A percentile compares a stretch with the other conserved stretches of the same genome.
Evolutionary conservation across 2,329 filamentous ascomycete species (phyloP).

Genomic region (Venturia oleaginea): DNA sequence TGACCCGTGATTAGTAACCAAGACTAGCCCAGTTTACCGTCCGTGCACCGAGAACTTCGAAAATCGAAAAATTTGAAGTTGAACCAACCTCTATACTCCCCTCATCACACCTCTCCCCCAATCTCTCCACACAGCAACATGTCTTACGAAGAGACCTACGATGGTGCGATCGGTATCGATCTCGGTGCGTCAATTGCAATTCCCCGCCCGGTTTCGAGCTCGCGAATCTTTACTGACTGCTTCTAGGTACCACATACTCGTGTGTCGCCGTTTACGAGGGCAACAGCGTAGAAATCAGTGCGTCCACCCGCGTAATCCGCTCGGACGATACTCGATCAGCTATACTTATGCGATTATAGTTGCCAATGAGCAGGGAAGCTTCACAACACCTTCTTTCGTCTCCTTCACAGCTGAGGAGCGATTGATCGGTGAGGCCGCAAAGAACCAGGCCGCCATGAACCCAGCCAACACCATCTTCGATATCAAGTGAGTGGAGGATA

Average conservation of each 20-base stretch:
- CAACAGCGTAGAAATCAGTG: conserved; percentile 98
- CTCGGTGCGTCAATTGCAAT: conserved; percentile 58
- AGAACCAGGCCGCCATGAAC: conserved; percentile 99
- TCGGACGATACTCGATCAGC: conserved; percentile 15
- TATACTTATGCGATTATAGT: conserved; percentile 39
- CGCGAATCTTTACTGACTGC: conserved; percentile 21
- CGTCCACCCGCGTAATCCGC: conserved; percentile 29
- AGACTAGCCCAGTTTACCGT: background rate
- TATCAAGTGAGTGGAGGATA: conserved; percentile 66
- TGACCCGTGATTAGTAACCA: background rate
- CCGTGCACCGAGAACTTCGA: background rate
- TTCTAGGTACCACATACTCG: conserved; percentile 92
- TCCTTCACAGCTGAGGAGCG: conserved; percentile 98
- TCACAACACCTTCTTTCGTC: conserved; percentile 98
- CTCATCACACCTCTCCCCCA: background rate
- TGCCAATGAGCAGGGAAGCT: conserved; percentile 99
- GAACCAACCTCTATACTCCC: background rate
- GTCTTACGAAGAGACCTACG: conserved; percentile 78
- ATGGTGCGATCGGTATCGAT: conserved; percentile 99
- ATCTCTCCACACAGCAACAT: conserved; percentile 45
- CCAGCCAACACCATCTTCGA: conserved; percentile 97
- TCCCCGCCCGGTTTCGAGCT: background rate
- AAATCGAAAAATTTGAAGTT: background rate
- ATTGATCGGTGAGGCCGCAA: conserved; percentile 97
- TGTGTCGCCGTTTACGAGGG: conserved; percentile 99